Evolutionary conservation across 768 basidiomycete species (phyloP), one percentile per base, ranked within the genome.

Genomic region (Pulveroboletus sp.): DNA sequence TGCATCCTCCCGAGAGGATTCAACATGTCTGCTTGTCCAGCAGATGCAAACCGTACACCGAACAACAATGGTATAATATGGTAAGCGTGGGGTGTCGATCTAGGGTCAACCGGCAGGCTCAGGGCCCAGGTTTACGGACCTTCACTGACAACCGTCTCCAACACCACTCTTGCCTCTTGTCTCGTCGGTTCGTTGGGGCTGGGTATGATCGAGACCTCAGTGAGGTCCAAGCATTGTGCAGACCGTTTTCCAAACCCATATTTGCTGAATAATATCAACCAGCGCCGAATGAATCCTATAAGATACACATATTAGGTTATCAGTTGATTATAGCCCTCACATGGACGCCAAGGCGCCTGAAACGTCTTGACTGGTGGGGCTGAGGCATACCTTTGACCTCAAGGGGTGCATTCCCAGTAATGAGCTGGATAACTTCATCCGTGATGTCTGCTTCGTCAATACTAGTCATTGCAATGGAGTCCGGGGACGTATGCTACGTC

Each of bases 91-190:
- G 14, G 24, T 11, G 11, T 13, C 31, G 25, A 38, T n/a, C n/a
- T n/a, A n/a, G n/a, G n/a, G n/a, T n/a, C n/a, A n/a, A n/a, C n/a
- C n/a, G n/a, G n/a, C 36, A 7, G 9, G 14, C 21, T 11, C 19
- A 8, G 4, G 1, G 4, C 23, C 16, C 27, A 14, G 6, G 7
- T 17, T 20, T 20, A 56, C 65, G 39, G 48, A 79, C 79, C 78
- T 64, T 71, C 62, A 0, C 67, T 74, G 41, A 78, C 77, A 11
- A 69, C 67, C 43, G 71, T 61, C 55, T 79, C 75, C 37, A 68
- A 64, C 5, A 72, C 66, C 39, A 76, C 67, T 37, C 62, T 69
- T 13, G 67, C 70, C 49, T 74, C 72, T 23, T 60, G 61, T 52
- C 57, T 72, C 36, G 49, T 6, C 0, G 65, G 62, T 45, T 76